Percentiles rank a stretch among this genome's conserved stretches.
Evolutionary conservation across 768 basidiomycete species (phyloP).

Genomic region (Albatrellus ellisii): DNA sequence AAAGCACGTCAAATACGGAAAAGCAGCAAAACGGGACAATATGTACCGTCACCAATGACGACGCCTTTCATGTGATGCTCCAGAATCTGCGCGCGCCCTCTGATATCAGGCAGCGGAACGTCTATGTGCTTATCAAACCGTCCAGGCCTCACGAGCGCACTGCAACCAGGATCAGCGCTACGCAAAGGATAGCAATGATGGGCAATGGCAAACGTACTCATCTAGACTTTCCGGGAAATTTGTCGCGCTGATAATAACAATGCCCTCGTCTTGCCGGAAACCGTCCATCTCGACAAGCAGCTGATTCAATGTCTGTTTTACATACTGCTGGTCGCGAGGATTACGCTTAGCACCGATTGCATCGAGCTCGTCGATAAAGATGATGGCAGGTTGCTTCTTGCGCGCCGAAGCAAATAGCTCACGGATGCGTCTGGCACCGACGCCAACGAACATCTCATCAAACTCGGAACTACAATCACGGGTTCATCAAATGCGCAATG

Average conservation of each 20-base stretch:
- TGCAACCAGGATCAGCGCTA: conserved; percentile 18
- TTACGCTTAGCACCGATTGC: conserved; percentile 87
- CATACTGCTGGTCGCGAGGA: conserved; percentile 73
- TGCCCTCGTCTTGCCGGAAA: conserved; percentile 84
- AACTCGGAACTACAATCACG: conserved; percentile 60
- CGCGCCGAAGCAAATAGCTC: conserved; percentile 91
- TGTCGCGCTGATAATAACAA: conserved; percentile 94
- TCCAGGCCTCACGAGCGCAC: conserved; percentile 91
- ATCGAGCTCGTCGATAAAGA: conserved; percentile 96
- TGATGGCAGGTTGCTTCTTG: conserved; percentile 92
- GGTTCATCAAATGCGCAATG: not conserved
- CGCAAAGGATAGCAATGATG: not conserved
- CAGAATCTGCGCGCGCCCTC: conserved; percentile 88
- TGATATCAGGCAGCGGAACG: conserved; percentile 89
- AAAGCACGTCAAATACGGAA: not conserved
- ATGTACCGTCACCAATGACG: conserved; percentile 40
- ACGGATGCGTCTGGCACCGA: conserved; percentile 89
- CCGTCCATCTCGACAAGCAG: conserved; percentile 96
- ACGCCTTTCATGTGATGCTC: conserved; percentile 84
- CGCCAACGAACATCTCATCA: conserved; percentile 96
- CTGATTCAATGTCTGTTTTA: conserved; percentile 94
- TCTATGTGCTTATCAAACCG: conserved; percentile 91
- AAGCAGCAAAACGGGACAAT: not conserved
- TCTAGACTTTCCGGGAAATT: conserved; percentile 95
- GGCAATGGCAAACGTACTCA: conserved; percentile 36